phyloP scores from a whole-genome alignment of 306 rosid species.

The Vigna trinervia region DNA sequence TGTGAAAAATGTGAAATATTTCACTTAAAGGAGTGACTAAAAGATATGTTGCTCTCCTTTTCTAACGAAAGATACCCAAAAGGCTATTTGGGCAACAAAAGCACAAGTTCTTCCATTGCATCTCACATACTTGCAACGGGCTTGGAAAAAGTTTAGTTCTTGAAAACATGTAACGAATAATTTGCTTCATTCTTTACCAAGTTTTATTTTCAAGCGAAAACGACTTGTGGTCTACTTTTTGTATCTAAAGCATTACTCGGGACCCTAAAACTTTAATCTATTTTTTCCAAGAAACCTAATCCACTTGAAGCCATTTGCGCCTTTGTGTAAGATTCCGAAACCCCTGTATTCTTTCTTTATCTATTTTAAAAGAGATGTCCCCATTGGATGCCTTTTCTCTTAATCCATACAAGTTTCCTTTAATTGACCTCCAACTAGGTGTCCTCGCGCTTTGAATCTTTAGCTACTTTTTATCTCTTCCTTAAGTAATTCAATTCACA shows the following conservation, averaged over 20 bases:
- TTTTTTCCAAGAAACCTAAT: conserved; percentile 41
- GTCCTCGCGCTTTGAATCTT: conserved; percentile 31
- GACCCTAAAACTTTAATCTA: conserved; percentile 29
- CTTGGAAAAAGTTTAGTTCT: neutral
- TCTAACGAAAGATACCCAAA: neutral
- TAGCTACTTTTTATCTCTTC: conserved; percentile 1
- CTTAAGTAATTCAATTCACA: conserved; percentile 27
- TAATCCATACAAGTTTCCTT: conserved; percentile 39
- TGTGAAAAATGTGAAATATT: neutral
- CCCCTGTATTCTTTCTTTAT: conserved; percentile 26
- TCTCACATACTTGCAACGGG: conserved; percentile 10
- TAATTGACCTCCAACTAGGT: conserved; percentile 43
- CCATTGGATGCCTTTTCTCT: conserved; percentile 40
- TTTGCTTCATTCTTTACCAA: conserved; percentile 18
- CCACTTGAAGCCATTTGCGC: conserved; percentile 43
- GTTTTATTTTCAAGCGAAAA: conserved; percentile 17
- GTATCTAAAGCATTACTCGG: conserved; percentile 1
- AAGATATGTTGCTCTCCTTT: neutral
- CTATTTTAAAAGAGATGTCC: neutral
- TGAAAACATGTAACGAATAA: neutral
- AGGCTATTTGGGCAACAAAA: conserved; percentile 12
- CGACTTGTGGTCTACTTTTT: conserved; percentile 28
- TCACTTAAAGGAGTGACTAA: neutral
- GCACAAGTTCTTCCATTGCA: conserved; percentile 2
- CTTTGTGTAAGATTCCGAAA: conserved; percentile 26